Evolutionary conservation across 345 rosid species (phyloP), one percentile per base, ranked within the genome.

Genomic region (Hibiscus tridactylites): DNA sequence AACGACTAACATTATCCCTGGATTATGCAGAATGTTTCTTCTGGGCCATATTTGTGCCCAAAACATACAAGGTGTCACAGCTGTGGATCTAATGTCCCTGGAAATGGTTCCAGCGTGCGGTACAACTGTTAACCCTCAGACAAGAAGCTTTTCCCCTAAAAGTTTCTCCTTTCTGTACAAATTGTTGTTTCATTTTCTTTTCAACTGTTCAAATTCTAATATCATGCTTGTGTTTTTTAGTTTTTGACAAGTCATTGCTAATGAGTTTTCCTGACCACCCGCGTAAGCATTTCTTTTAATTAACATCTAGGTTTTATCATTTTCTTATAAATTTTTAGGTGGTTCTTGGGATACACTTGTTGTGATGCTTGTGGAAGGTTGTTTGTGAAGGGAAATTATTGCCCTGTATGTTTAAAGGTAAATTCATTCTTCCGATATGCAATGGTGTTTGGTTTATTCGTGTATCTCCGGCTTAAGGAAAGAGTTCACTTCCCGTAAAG

Each of bases 351-450:
- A 72, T 90, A 89, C 82, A 92, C 99, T 75, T 89, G 99, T 76
- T 96, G 99, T 78, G 99, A 96, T 91, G 96, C 99, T 66, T 96
- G 99, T 81, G 99, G 99, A 85, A 92, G 99, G 84, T 81, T 96
- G 86, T 96, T 96, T 81, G 97, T 87, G 71, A 96, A 96, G 83
- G 99, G 99, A 73, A 96, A 96, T 71, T 96, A 96, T 52, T 96
- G 99, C 67, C 99, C 97, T 70, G 96, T 96, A 70, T 92, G 98
- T 81, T 85, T 96, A 83, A 96, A 96, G 99, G 99, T 94, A 88
- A 71, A 11, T 21, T 76, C 47, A 60, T 21, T 63, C 39, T 58
- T 58, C 56, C 13, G n/a, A 42, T 58, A 10, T 37, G 15, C 28
- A 24, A 37, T 47, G 12, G 56, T 67, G 19, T 61, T 62, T 35